Conservation (phyloP, 2,329 filamentous ascomycete genomes). For the Aureobasidium subglaciale region DNA sequence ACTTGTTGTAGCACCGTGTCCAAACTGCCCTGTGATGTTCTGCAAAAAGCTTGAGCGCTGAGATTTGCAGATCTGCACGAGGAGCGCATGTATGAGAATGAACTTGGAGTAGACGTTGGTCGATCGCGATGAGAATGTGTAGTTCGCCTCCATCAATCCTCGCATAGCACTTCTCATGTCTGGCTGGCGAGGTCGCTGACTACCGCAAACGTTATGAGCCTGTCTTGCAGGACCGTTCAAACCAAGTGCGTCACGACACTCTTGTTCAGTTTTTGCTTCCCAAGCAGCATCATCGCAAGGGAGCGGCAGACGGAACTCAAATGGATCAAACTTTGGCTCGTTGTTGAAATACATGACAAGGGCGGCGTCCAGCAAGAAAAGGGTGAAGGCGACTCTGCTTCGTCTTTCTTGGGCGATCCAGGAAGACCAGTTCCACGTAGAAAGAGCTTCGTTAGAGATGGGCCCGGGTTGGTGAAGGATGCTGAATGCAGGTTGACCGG, state of each 20-base stretch:
- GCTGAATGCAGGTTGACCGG: slow-evolving; percentile 46
- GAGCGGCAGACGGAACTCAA: slow-evolving; percentile 60
- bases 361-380: slow-evolving; percentile 58
- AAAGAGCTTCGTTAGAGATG: slow-evolving; percentile 40
- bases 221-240: slow-evolving; percentile 53
- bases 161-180: slow-evolving; percentile 56
- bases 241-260: slow-evolving; percentile 60
- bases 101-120: slow-evolving; percentile 71
- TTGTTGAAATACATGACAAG: slow-evolving; percentile 66
- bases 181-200: slow-evolving; percentile 56
- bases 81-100: slow-evolving; percentile 62
- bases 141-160: slow-evolving; percentile 52
- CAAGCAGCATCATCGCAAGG: slow-evolving; percentile 67
- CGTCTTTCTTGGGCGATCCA: slow-evolving; percentile 69
- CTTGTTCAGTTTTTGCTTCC: slow-evolving; percentile 54
- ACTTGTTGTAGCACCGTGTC: slow-evolving; percentile 26
- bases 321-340: slow-evolving; percentile 54
- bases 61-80: slow-evolving; percentile 53
- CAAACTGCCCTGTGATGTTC: slow-evolving; percentile 19
- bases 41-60: slow-evolving; percentile 33
- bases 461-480: slow-evolving; percentile 49
- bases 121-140: slow-evolving; percentile 55
- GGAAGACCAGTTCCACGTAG: slow-evolving; percentile 55
- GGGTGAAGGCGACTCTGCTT: slow-evolving; percentile 56
- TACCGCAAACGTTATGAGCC: slow-evolving; percentile 55